A percentile compares a stretch with the other conserved stretches of the same genome.
Evolutionary conservation across 1,284 basidiomycete genomes (phyloP).

Genomic region (Marasmius fiardii): DNA sequence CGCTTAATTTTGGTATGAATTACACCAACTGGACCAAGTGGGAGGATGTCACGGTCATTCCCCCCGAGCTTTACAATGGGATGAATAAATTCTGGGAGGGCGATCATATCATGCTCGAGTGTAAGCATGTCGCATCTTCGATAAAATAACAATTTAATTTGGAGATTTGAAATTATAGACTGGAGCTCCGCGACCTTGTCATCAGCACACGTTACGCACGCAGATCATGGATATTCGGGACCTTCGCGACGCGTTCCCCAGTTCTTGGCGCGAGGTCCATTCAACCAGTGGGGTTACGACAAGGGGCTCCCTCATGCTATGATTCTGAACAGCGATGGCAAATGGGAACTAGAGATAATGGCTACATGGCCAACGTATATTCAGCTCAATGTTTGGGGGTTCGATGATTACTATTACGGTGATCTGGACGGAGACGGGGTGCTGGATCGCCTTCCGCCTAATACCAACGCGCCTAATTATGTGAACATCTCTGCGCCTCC

Average conservation of each 20-base stretch:
- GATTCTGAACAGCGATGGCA: slow-evolving; percentile 55
- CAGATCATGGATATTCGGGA: slow-evolving; percentile 61
- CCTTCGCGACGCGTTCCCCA: slow-evolving; percentile 77
- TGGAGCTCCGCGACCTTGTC: slow-evolving; percentile 70
- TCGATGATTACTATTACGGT: slow-evolving; percentile 88
- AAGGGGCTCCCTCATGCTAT: slow-evolving; percentile 71
- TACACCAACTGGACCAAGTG: slow-evolving; percentile 80
- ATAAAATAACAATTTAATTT: slow-evolving; percentile 6
- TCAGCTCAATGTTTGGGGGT: slow-evolving; percentile 86
- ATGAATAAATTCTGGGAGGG: slow-evolving; percentile 75
- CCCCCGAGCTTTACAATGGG: slow-evolving; percentile 50
- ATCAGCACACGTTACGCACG: slow-evolving; percentile 68
- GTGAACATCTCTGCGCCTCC: slow-evolving; percentile 87
- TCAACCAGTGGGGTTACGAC: slow-evolving; percentile 91
- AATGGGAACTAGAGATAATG: slow-evolving; percentile 83
- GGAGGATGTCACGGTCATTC: slow-evolving; percentile 70
- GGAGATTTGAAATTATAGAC: slow-evolving; percentile 41
- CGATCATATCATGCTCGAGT: slow-evolving; percentile 84
- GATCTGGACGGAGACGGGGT: slow-evolving; percentile 84
- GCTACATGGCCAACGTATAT: slow-evolving; percentile 84
- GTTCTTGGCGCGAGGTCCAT: slow-evolving; percentile 80
- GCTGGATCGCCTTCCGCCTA: slow-evolving; percentile 86
- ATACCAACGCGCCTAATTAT: slow-evolving; percentile 81
- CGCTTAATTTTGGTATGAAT: slow-evolving; percentile 80
- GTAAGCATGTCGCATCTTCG: slow-evolving; percentile 37